Evolutionary conservation across 345 rosid species (phyloP).

Genomic region (Citrus unshiu): DNA sequence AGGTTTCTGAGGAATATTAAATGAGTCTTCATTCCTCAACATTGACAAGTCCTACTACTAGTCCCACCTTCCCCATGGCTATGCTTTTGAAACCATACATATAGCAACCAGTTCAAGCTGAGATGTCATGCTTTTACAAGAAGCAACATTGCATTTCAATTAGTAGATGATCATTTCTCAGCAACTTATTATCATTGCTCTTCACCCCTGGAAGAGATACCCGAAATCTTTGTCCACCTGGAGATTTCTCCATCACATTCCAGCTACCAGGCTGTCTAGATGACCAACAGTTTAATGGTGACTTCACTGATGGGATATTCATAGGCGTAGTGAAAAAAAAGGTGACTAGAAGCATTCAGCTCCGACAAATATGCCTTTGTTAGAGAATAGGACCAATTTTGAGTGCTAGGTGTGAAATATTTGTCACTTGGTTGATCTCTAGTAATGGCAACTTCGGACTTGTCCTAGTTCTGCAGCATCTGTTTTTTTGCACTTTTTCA

Average conservation of each 20-base stretch:
- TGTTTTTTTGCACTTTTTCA: too few relatives aligned
- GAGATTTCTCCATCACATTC: constrained; percentile 61
- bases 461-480: too few relatives aligned
- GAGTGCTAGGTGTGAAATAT: background rate
- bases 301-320: constrained; percentile 57
- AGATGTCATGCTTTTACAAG: background rate
- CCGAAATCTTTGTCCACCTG: constrained; percentile 67
- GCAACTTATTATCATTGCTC: constrained; percentile 51
- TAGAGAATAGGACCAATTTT: background rate
- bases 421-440: background rate
- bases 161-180: constrained; percentile 23
- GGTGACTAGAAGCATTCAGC: constrained; percentile 8
- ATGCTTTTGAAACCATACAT: background rate
- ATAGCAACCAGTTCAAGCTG: background rate
- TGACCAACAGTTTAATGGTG: constrained; percentile 37
- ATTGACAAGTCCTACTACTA: background rate
- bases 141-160: background rate
- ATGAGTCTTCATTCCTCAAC: background rate
- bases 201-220: constrained; percentile 65
- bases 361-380: background rate
- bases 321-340: constrained; percentile 66
- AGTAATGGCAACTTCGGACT: too few relatives aligned
- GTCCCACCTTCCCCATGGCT: background rate
- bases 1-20: constrained; percentile 43
- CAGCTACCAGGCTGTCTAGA: constrained; percentile 78